These are phyloP conservation scores for Erysimum cheiranthoides DNA, from an alignment of 345 rosid species.

Conservation along the genomic window DNA sequence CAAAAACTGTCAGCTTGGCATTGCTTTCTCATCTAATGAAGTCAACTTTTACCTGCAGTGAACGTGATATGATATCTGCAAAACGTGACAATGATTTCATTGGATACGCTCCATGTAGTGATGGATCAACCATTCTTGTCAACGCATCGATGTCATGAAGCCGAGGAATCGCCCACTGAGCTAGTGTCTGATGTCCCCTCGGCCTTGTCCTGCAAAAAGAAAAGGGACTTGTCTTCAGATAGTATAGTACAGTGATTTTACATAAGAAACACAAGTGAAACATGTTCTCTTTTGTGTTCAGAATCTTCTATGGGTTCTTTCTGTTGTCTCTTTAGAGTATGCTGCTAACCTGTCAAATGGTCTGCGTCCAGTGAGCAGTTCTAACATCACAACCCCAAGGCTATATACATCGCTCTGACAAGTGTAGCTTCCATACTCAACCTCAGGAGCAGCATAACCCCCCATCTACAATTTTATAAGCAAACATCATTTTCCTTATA, in stretches of 20 bases:
- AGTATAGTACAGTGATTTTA: background rate
- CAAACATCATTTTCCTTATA: constrained; percentile 17
- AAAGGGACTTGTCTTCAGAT: background rate
- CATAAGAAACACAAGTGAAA: background rate
- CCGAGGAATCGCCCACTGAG: constrained; percentile 85
- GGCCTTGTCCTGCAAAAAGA: constrained; percentile 61
- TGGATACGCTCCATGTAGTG: constrained; percentile 67
- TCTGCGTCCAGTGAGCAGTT: constrained; percentile 85
- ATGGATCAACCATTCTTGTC: constrained; percentile 85
- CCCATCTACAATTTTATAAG: constrained; percentile 49
- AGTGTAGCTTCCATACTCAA: constrained; percentile 76
- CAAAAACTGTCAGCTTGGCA: background rate
- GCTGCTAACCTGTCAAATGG: constrained; percentile 72
- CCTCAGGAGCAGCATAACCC: constrained; percentile 81
- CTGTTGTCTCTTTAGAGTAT: constrained; percentile 1
- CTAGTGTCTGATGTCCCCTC: constrained; percentile 80
- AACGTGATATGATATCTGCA: constrained; percentile 88
- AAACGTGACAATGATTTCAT: constrained; percentile 89
- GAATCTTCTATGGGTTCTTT: constrained; percentile 7
- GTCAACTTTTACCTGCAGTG: constrained; percentile 68
- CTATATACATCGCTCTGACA: constrained; percentile 92
- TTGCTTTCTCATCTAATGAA: background rate
- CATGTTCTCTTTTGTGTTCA: constrained; percentile 18
- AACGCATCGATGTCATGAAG: constrained; percentile 92
- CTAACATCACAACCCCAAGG: constrained; percentile 95